Percentiles rank a stretch among this genome's conserved stretches.
These are phyloP conservation scores for Selenicereus undatus DNA, from an alignment of 148 eudicot species.

Conservation along the genomic window DNA sequence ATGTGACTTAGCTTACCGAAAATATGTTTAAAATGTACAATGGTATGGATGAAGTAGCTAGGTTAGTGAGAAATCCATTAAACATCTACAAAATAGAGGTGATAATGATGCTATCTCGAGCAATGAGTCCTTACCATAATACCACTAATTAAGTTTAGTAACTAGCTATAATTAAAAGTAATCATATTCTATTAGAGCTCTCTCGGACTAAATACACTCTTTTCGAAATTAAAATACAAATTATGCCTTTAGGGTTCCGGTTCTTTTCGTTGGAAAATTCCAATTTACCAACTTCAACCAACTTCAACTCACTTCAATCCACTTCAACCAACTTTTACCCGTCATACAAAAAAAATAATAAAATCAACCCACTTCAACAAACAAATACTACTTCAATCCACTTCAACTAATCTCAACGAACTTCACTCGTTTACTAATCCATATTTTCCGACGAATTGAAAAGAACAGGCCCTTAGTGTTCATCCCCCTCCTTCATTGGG, in stretches of 20 bases:
- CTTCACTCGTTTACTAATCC: too few relatives aligned
- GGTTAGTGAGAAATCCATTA: neutral
- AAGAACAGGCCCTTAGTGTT: too few relatives aligned
- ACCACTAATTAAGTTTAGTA: neutral
- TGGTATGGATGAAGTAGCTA: too few relatives aligned
- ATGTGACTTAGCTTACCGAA: neutral
- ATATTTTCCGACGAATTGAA: too few relatives aligned
- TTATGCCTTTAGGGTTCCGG: neutral
- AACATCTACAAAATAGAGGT: conserved; percentile 1
- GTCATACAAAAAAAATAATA: too few relatives aligned
- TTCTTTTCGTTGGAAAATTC: too few relatives aligned
- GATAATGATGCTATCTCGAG: conserved; percentile 24
- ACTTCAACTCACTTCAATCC: too few relatives aligned
- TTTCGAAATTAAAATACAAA: neutral
- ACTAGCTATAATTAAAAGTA: neutral
- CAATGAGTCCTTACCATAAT: conserved; percentile 15
- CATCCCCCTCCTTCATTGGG: neutral
- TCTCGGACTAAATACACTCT: neutral
- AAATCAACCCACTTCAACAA: too few relatives aligned
- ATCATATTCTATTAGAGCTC: conserved; percentile 2
- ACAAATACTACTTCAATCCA: too few relatives aligned
- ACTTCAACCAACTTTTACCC: too few relatives aligned
- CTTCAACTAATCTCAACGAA: too few relatives aligned
- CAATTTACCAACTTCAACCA: too few relatives aligned
- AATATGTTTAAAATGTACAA: neutral